phyloP scores from a whole-genome alignment of 371 early-diverging fungal species.

The Mortierella sp. region DNA sequence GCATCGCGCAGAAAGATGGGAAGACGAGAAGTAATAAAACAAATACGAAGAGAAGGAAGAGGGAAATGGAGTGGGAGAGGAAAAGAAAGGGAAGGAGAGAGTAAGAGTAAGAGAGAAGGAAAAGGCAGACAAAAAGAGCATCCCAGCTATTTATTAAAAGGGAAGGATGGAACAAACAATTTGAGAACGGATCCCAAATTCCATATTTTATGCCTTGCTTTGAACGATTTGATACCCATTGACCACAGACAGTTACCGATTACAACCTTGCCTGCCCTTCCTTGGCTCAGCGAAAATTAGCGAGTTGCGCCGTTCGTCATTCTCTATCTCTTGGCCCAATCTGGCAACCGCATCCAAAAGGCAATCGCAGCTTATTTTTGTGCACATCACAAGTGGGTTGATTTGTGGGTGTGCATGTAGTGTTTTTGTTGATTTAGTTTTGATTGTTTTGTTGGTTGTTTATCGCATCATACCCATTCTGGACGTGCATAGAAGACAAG shows the following conservation, averaged over 20 bases:
- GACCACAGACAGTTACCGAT: too few relatives aligned
- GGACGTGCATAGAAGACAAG: neutral
- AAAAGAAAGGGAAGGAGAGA: neutral
- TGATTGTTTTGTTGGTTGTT: neutral
- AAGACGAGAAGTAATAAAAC: neutral
- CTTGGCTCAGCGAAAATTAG: too few relatives aligned
- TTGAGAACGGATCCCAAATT: neutral
- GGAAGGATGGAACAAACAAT: neutral
- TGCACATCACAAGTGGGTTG: neutral
- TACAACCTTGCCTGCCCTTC: neutral
- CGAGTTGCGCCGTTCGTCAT: too few relatives aligned
- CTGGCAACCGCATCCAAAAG: slow-evolving; percentile 1
- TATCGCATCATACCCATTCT: neutral
- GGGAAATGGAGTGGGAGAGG: neutral
- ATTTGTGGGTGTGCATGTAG: too few relatives aligned
- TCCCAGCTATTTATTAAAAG: neutral
- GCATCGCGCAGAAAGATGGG: neutral
- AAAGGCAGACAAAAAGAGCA: neutral
- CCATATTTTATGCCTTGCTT: too few relatives aligned
- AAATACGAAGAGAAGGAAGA: neutral
- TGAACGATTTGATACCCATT: too few relatives aligned
- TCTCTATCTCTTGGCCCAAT: slow-evolving; percentile 1
- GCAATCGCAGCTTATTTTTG: neutral
- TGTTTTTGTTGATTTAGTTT: slow-evolving; percentile 1
- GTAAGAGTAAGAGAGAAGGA: neutral